Base-by-base conservation (phyloP, 768 basidiomycete species). In the Tricholoma hemisulphureum region DNA sequence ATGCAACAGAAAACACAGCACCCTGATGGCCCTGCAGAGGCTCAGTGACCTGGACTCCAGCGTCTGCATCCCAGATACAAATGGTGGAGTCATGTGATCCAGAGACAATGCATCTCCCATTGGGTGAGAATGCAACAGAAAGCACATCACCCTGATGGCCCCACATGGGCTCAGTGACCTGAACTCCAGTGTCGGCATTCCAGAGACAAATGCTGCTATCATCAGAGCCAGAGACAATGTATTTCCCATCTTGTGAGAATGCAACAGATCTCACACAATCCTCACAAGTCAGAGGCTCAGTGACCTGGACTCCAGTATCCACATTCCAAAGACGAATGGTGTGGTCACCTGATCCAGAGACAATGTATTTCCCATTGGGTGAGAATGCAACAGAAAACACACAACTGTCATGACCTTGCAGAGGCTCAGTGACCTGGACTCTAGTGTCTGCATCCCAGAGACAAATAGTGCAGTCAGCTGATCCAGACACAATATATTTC, bases 371-470 rank as follows among this genome's bases (percentile, higher is more conserved):
- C 31, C 63, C 63, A 61, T 62, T 55, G 13, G 56, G 51, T 23
- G 58, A 66, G 41, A 57, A 63, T 14, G 28, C 35, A 39, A 61
- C 58, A 16, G 50, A 58, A 20, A 10, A 18, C 14, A 65, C 58
- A 2, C 8, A 4, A 29, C 31, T 32, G 3, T 11, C 43, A 51
- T 64, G 58, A 4, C 58, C 58, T 13, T n/a, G 2, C 41, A 62
- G 13, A 32, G 48, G 57, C 18, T 4, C 18, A 9, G 4, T 14
- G 23, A 56, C 53, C 13, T 20, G 16, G 14, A 50, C n/a, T 0
- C 64, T 59, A 13, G 58, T 63, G 14, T 53, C 8, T 26, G 37
- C 52, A 58, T 63, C 58, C 64, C 63, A 67, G n/a, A 65, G 14
- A 8, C 60, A 51, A 14, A 67, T 51, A 9, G 60, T 61, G 7